phyloP scores from a whole-genome alignment of 768 basidiomycete genomes.

The Kwoniella sp. region DNA sequence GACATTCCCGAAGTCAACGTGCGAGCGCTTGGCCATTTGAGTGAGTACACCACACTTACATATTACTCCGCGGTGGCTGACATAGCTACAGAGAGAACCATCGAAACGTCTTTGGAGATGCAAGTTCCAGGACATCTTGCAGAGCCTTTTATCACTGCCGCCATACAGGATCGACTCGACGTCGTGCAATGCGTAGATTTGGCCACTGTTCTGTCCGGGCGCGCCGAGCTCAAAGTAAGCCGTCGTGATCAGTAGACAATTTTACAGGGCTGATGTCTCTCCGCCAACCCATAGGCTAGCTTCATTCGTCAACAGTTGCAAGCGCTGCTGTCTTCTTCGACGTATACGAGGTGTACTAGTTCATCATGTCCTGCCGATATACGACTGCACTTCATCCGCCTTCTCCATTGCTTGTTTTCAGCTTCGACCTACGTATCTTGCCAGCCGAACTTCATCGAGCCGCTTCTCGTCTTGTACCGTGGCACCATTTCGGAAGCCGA shows the following conservation, averaged over 20 bases:
- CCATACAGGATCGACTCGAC: constrained; percentile 65
- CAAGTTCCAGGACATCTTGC: constrained; percentile 64
- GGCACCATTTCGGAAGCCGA: constrained; percentile 73
- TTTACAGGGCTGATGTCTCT: not conserved
- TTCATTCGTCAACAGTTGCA: constrained; percentile 64
- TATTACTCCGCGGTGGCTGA: constrained; percentile 1
- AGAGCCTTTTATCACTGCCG: constrained; percentile 70
- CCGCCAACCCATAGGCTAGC: constrained; percentile 30
- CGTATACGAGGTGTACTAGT: constrained; percentile 54
- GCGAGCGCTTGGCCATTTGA: constrained; percentile 6
- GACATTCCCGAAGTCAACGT: constrained; percentile 6
- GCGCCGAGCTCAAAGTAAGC: constrained; percentile 67
- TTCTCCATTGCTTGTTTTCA: constrained; percentile 70
- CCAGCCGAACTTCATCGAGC: constrained; percentile 79
- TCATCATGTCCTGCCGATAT: constrained; percentile 35
- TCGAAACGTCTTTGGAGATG: constrained; percentile 17
- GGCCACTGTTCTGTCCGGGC: constrained; percentile 57
- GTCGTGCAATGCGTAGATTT: constrained; percentile 57
- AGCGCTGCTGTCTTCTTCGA: constrained; percentile 68
- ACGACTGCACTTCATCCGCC: constrained; percentile 61
- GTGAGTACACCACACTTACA: too few relatives aligned
- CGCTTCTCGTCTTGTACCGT: constrained; percentile 71
- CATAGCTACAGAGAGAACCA: not conserved
- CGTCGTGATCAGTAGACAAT: not conserved
- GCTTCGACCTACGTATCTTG: constrained; percentile 80